Percentiles rank a stretch among this genome's conserved stretches.
Conservation (phyloP, 805 yeast genomes). For the Starmerella tilneyi region DNA sequence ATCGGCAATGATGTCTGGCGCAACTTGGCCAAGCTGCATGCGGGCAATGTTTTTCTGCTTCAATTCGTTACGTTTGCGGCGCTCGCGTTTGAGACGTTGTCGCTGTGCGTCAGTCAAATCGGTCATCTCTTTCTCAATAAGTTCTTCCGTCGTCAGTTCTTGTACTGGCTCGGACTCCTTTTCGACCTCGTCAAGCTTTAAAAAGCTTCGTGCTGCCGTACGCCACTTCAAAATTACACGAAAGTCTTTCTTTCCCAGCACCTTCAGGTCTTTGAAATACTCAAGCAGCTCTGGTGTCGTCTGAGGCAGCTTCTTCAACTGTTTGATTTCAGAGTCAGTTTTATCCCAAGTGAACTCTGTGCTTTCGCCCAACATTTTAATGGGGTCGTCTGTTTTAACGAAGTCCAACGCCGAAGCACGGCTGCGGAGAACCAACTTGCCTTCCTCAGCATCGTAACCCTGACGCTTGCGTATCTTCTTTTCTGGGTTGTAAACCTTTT, state of each 20-base stretch:
- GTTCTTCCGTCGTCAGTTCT: constrained; percentile 62
- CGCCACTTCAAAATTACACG: constrained; percentile 79
- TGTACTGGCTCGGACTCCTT: constrained; percentile 44
- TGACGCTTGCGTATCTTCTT: constrained; percentile 80
- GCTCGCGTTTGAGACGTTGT: constrained; percentile 63
- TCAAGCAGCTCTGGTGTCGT: constrained; percentile 71
- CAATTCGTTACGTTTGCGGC: constrained; percentile 66
- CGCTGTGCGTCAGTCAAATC: constrained; percentile 62
- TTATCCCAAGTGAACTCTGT: constrained; percentile 55
- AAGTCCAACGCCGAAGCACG: constrained; percentile 69
- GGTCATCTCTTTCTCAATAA: constrained; percentile 73
- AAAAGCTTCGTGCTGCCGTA: constrained; percentile 64
- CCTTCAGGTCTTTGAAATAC: constrained; percentile 84
- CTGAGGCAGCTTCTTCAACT: constrained; percentile 58
- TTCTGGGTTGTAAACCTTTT: constrained; percentile 91
- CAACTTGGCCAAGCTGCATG: constrained; percentile 92
- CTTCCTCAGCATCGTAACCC: constrained; percentile 79
- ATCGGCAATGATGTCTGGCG: constrained; percentile 84
- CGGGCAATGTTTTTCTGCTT: constrained; percentile 81
- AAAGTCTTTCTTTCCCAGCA: constrained; percentile 89
- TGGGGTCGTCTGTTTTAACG: constrained; percentile 71
- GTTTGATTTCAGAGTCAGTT: constrained; percentile 59
- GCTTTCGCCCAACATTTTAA: constrained; percentile 64
- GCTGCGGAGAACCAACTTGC: constrained; percentile 65
- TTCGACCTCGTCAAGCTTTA: constrained; percentile 55